Base-by-base conservation (phyloP, 1,139 yeast genomes). In the Yamadazyma dendronema region DNA sequence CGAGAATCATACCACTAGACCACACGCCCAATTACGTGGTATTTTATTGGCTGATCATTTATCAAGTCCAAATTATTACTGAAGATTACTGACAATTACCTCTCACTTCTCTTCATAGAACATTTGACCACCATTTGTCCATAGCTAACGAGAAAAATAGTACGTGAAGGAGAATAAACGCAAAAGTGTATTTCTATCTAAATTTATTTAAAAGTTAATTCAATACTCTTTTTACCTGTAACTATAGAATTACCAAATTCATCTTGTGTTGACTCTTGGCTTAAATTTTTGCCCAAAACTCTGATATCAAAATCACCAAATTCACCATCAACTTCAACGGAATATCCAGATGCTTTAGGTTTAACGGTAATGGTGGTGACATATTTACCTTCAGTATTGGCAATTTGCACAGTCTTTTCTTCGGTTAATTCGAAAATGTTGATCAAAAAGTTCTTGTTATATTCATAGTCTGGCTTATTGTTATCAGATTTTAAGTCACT, bases 1-100 rank as follows among this genome's bases (percentile, higher is more conserved):
- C 53, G 50, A 47, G 54, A 47, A 50, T 50, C 54, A 49, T 50
- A 50, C 54, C 54, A 49, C 54, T 50, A 50, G 54, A 50, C 54
- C 54, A 49, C 52, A 75, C 35, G 62, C 52, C 51, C 51, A 8
- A 15, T 28, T 5, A n/a, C 28, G 30, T n/a, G 4, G 16, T 6
- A 12, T 14, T 5, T 7, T 4, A 27, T 12, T 16, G 16, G 17
- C 17, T 17, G 28, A 12, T 12, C 13, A 25, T 8, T 21, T 21
- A 21, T n/a, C n/a, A n/a, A n/a, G n/a, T n/a, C n/a, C n/a, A n/a
- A n/a, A n/a, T n/a, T n/a, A n/a, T n/a, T n/a, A n/a, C n/a, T n/a
- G n/a, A n/a, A n/a, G n/a, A n/a, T n/a, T n/a, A n/a, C n/a, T n/a
- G n/a, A n/a, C n/a, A n/a, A n/a, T n/a, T n/a, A n/a, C n/a, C n/a